Conservation (phyloP, 2,329 filamentous ascomycete species). For the Calonectria crousiana region DNA sequence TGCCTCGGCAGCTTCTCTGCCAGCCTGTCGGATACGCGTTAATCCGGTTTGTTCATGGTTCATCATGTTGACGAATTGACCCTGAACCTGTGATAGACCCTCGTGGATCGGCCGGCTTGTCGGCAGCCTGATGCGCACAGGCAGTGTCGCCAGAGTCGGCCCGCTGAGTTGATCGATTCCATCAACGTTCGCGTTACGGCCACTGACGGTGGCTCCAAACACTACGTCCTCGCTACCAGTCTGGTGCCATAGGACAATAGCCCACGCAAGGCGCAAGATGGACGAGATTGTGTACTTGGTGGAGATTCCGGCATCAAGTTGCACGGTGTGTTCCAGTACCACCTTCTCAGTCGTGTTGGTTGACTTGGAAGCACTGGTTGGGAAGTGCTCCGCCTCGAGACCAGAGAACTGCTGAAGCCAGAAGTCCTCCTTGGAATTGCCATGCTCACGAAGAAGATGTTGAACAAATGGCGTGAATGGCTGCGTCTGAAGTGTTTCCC, state of each 20-base stretch:
- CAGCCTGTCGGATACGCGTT: not conserved
- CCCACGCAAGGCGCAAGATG: not conserved
- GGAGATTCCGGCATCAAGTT: not conserved
- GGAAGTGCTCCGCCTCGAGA: not conserved
- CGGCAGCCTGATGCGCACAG: not conserved
- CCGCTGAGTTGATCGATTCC: not conserved
- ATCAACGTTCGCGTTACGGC: not conserved
- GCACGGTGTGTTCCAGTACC: not conserved
- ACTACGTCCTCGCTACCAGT: not conserved
- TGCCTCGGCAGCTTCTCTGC: not conserved
- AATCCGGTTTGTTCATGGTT: not conserved
- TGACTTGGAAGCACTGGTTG: not conserved
- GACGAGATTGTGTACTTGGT: not conserved
- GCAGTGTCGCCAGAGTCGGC: not conserved
- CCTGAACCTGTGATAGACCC: not conserved
- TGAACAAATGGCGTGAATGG: not conserved
- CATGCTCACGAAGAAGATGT: not conserved
- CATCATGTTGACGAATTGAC: not conserved
- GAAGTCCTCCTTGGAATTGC: not conserved
- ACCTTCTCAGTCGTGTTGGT: not conserved
- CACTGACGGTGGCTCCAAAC: not conserved
- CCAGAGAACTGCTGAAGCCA: not conserved
- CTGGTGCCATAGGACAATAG: not conserved
- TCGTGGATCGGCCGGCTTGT: not conserved
- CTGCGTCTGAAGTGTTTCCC: not conserved